Percentiles rank a stretch among this genome's conserved stretches.
These are phyloP conservation scores for Colletotrichum musicola DNA, from an alignment of 2,329 filamentous ascomycete species.

Conservation along the genomic window DNA sequence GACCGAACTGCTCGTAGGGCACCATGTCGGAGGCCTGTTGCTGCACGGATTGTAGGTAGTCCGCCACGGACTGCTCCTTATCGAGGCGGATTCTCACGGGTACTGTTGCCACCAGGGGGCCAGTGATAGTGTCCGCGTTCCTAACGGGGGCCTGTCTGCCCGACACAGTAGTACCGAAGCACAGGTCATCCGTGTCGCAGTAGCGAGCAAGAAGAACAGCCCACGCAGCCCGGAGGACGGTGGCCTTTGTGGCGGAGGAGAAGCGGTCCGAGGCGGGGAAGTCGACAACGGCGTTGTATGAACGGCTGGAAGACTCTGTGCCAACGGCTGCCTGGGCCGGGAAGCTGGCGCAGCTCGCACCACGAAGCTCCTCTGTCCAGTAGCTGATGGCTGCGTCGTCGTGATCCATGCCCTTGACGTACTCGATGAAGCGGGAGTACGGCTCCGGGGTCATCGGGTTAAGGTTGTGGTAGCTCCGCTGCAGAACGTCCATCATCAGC, in stretches of 20 bases:
- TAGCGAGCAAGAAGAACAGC: constrained; percentile 52
- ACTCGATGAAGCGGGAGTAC: constrained; percentile 36
- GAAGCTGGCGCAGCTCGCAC: constrained; percentile 15
- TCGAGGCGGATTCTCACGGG: constrained; percentile 37
- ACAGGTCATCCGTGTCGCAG: constrained; percentile 42
- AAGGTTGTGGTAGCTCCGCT: too few species aligned
- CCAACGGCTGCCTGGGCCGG: too few species aligned
- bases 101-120: constrained; percentile 40
- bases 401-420: constrained; percentile 13
- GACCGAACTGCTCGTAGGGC: constrained; percentile 45
- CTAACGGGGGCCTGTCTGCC: constrained; percentile 37
- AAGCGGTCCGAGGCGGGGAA: too few species aligned
- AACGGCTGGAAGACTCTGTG: constrained; percentile 2
- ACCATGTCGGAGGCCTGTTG: constrained; percentile 45
- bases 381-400: constrained; percentile 10
- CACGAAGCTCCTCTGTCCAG: constrained; percentile 36
- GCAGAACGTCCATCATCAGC: constrained; percentile 24
- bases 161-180: constrained; percentile 18
- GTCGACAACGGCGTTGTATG: too few species aligned
- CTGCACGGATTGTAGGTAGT: constrained; percentile 44
- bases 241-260: constrained; percentile 31
- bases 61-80: constrained; percentile 6
- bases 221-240: constrained; percentile 44
- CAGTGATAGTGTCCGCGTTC: constrained; percentile 36
- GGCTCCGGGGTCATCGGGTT: not conserved